Percentiles rank a stretch among this genome's conserved stretches.
Evolutionary conservation across 768 basidiomycete genomes (phyloP).

Genomic region (Tricholomella constricta): DNA sequence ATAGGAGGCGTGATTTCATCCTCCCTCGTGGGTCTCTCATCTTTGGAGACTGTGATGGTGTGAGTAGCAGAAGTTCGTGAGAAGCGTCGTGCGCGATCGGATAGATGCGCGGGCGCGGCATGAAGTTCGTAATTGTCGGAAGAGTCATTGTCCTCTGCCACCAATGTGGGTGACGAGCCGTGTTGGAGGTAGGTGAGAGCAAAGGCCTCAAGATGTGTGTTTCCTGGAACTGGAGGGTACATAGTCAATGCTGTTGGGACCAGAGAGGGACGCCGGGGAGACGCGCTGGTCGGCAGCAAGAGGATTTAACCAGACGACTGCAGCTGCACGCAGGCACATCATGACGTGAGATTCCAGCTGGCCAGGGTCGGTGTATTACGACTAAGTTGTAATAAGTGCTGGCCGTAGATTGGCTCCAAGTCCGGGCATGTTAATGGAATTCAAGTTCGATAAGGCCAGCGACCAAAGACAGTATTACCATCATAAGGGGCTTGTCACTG

Average conservation of each 20-base stretch:
- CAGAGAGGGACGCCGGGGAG: too few species aligned
- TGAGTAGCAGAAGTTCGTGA: constrained; percentile 3
- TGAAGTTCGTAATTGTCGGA: constrained; percentile 6
- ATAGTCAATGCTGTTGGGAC: neutral
- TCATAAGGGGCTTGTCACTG: too few species aligned
- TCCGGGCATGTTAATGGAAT: too few species aligned
- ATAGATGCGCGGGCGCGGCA: constrained; percentile 1
- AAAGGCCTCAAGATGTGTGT: constrained; percentile 9
- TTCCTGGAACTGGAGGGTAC: constrained; percentile 1
- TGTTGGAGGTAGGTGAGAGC: constrained; percentile 4
- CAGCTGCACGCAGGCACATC: too few species aligned
- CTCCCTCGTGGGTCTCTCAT: neutral
- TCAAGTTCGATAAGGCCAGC: too few species aligned
- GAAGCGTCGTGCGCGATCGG: constrained; percentile 10
- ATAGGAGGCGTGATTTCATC: neutral
- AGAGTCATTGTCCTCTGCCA: neutral
- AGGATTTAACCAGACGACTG: too few species aligned
- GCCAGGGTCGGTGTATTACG: too few species aligned
- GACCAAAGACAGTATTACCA: too few species aligned
- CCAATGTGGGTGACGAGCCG: neutral
- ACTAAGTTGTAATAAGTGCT: too few species aligned
- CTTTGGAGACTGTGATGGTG: neutral
- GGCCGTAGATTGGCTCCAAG: too few species aligned
- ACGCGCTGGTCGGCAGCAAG: too few species aligned
- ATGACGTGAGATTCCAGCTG: too few species aligned